Conservation (phyloP, 2,329 filamentous ascomycete species). For the Cladosporium sp. region DNA sequence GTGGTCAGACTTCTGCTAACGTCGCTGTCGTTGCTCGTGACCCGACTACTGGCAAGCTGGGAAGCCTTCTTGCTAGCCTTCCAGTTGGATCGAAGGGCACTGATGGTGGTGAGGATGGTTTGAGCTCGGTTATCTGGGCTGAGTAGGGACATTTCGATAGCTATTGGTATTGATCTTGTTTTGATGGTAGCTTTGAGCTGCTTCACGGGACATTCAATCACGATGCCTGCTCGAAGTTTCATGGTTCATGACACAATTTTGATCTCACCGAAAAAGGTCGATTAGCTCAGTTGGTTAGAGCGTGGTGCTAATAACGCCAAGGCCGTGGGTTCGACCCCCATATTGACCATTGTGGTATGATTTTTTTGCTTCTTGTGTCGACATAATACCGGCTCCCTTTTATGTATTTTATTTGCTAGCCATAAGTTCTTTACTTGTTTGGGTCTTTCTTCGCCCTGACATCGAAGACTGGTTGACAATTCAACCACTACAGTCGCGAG, state of each 20-base stretch:
- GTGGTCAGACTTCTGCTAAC: conserved; percentile 23
- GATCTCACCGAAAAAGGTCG: background rate
- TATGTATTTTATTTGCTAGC: too few species aligned
- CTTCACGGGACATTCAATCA: too few species aligned
- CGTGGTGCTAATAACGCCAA: conserved; percentile 17
- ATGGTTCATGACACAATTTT: too few species aligned
- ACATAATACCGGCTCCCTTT: too few species aligned
- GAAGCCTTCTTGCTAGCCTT: conserved; percentile 18
- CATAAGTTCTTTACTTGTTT: too few species aligned
- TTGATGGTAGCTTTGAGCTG: background rate
- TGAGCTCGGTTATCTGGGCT: conserved; percentile 23
- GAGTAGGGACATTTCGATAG: conserved; percentile 15
- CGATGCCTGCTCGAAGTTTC: too few species aligned
- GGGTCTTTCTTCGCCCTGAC: too few species aligned
- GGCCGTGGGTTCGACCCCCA: conserved; percentile 11
- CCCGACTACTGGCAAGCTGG: conserved; percentile 8
- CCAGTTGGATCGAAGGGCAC: conserved; percentile 17
- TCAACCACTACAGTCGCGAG: too few species aligned
- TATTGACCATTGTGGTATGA: background rate
- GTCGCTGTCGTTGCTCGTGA: conserved; percentile 21
- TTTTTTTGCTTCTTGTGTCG: background rate
- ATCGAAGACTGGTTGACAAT: too few species aligned
- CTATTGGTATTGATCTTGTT: background rate
- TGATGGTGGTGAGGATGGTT: conserved; percentile 22
- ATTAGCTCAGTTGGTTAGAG: conserved; percentile 17